phyloP scores from a whole-genome alignment of 305 asterid genomes.

The Andrographis paniculata region DNA sequence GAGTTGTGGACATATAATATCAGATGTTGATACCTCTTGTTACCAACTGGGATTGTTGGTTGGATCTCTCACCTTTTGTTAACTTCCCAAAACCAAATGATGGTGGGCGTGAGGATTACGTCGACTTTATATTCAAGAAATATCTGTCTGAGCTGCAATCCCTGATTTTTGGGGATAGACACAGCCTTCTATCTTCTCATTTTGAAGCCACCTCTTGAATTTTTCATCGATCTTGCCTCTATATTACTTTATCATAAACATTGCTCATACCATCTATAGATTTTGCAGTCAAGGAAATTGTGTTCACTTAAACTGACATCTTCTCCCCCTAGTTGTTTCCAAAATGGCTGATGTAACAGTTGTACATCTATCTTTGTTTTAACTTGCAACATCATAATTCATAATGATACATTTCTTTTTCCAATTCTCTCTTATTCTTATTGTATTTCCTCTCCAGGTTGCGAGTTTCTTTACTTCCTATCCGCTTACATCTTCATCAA shows the following conservation, averaged over 20 bases:
- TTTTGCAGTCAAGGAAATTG: constrained; percentile 11
- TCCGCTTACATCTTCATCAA: constrained; percentile 93
- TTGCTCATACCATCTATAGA: background rate
- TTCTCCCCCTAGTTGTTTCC: constrained; percentile 4
- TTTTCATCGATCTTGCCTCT: constrained; percentile 3
- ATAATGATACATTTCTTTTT: constrained; percentile 4
- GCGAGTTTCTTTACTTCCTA: constrained; percentile 74
- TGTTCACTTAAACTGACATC: background rate
- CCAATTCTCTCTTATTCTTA: constrained; percentile 19
- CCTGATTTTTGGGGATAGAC: background rate
- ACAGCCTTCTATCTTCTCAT: constrained; percentile 1
- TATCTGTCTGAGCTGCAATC: too few relatives aligned
- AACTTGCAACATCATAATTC: background rate
- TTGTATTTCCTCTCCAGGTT: constrained; percentile 45
- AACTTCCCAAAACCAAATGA: background rate
- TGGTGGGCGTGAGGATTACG: too few relatives aligned
- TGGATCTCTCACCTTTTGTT: background rate
- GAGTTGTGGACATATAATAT: background rate
- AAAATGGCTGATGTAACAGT: constrained; percentile 5
- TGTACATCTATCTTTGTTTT: constrained; percentile 9
- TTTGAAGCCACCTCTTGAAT: constrained; percentile 6
- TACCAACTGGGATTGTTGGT: background rate
- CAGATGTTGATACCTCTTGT: background rate
- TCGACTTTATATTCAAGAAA: background rate
- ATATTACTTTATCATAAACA: background rate